phyloP scores from a whole-genome alignment of 768 basidiomycete genomes.

The Trametes gibbosa region DNA sequence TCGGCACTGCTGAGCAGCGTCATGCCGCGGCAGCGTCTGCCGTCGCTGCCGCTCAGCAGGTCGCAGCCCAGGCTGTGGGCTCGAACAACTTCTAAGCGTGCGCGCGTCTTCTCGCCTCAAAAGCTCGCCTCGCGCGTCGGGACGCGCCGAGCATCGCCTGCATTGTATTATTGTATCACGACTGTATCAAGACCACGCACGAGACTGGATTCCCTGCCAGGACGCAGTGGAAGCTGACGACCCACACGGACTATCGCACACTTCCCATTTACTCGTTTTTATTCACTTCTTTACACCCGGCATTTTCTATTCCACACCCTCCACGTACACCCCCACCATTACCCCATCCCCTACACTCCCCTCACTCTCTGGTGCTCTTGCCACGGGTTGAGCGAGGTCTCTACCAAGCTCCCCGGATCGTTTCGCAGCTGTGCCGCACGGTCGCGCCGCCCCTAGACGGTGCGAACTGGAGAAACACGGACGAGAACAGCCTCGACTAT shows the following conservation, averaged over 20 bases:
- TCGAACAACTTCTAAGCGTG: conserved; percentile 26
- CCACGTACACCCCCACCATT: background rate
- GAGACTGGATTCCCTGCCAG: conserved; percentile 44
- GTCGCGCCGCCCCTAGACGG: conserved; percentile 22
- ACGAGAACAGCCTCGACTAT: conserved; percentile 42
- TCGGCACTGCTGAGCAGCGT: conserved; percentile 74
- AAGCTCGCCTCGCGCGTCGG: conserved; percentile 27
- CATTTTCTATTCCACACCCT: conserved; percentile 7
- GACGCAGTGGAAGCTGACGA: conserved; percentile 52
- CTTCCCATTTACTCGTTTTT: conserved; percentile 31
- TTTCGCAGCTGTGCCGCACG: conserved; percentile 60
- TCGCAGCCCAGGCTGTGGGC: conserved; percentile 45
- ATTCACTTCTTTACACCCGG: conserved; percentile 30
- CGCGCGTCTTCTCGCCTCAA: conserved; percentile 20
- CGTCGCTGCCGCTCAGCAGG: conserved; percentile 46
- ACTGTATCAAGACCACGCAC: conserved; percentile 26
- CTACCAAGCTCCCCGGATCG: conserved; percentile 28
- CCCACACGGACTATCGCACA: conserved; percentile 39
- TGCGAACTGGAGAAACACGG: conserved; percentile 16
- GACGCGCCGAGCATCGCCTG: conserved; percentile 31
- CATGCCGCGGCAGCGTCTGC: conserved; percentile 59
- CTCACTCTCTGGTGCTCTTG: conserved; percentile 15
- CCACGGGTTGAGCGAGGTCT: conserved; percentile 21
- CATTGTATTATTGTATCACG: conserved; percentile 35
- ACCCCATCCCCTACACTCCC: conserved; percentile 12